Base-by-base conservation (phyloP, 768 basidiomycete genomes). In the Pisolithus albus region DNA sequence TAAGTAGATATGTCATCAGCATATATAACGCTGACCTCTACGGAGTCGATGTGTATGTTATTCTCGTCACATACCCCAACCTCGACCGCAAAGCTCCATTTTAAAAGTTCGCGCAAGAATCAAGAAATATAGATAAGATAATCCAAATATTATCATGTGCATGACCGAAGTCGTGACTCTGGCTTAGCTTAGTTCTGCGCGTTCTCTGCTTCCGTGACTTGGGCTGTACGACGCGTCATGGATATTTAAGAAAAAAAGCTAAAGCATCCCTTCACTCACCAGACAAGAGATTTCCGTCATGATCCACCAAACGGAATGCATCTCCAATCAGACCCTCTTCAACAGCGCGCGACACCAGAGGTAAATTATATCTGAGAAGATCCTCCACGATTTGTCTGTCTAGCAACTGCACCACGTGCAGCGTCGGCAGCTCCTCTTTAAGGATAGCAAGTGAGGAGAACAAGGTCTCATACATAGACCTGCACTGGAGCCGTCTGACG, bases 261-360 rank as follows among this genome's bases (percentile, higher is more conserved):
- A n/a, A n/a, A n/a, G n/a, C n/a, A n/a, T n/a, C n/a, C n/a, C n/a
- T n/a, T n/a, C n/a, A n/a, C 57, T 7, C 39, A 66, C 64, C 64
- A 61, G 48, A 54, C 21, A 66, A 40, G 21, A 57, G 49, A 30
- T 51, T 24, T 1, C 65, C 59, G 0, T 59, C 52, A 19, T 42
- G 15, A 45, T 65, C 63, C 49, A 67, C 65, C 13, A 65, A 1
- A 11, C 61, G 63, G 36, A 65, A 55, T 3, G 50, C 7, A 6
- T 37, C 0, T 1, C 18, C 49, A 1, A 21, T 52, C 18, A 50
- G 34, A 36, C 52, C 54, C 11, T 49, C 51, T 19, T 18, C 30
- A n/a, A 67, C 48, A 10, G 34, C 49, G 4, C 40, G 52, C 23
- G 46, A 30, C 3, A 51, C 51, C 34, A 54, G 18, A 45, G 52